Conservation (phyloP, 2,329 filamentous ascomycete species). For the Tolypocladium tropicale region DNA sequence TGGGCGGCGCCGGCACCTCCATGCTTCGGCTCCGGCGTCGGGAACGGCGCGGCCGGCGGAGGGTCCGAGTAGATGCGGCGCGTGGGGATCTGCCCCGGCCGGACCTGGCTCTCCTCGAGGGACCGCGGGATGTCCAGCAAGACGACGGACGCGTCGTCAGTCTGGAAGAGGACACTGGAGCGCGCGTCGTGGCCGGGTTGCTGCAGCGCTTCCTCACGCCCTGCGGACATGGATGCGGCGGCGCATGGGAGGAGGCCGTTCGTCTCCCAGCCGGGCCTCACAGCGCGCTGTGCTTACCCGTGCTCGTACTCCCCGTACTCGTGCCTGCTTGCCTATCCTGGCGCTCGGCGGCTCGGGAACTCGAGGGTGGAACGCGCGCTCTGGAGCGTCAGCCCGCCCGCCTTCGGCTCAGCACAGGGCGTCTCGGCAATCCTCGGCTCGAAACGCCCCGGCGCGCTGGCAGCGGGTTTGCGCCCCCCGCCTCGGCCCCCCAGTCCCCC, state of each 20-base stretch:
- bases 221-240: not conserved
- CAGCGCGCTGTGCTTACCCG: too few relatives aligned
- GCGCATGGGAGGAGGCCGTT: not conserved
- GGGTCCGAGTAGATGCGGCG: slow-evolving; percentile 35
- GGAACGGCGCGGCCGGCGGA: slow-evolving; percentile 34
- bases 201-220: not conserved
- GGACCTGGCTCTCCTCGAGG: slow-evolving; percentile 54
- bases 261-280: too few relatives aligned
- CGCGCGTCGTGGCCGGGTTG: not conserved
- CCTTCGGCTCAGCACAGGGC: not conserved
- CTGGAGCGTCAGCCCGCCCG: too few relatives aligned
- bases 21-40: slow-evolving; percentile 36
- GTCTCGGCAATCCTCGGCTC: slow-evolving; percentile 10
- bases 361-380: not conserved
- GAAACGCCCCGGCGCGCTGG: not conserved
- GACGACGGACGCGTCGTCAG: slow-evolving; percentile 31
- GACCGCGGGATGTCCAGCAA: slow-evolving; percentile 62
- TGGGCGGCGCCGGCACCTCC: slow-evolving; percentile 10
- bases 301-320: too few relatives aligned
- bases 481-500: not conserved
- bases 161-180: slow-evolving; percentile 23
- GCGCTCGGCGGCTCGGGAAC: not conserved
- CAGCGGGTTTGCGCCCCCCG: not conserved
- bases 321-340: not conserved
- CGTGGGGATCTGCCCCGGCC: slow-evolving; percentile 21